Conservation (phyloP, 2,329 filamentous ascomycete species). For the Paracoccidioides lutzii region DNA sequence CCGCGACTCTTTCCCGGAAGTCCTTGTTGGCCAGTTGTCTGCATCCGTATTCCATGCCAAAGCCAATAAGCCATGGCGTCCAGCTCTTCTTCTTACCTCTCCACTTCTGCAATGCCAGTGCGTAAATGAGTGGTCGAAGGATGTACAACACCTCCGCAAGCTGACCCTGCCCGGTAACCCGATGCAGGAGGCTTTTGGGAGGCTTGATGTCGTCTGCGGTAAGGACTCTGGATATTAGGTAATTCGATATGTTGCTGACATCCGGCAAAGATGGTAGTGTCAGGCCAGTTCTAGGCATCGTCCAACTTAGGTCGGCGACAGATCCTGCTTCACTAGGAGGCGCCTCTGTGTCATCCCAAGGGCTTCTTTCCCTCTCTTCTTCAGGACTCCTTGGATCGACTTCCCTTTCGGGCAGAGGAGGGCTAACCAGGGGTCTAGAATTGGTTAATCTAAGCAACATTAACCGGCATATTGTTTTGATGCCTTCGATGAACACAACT, state of each 20-base stretch:
- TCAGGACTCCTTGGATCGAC: constrained; percentile 51
- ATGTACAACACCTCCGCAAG: constrained; percentile 87
- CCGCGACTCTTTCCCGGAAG: constrained; percentile 49
- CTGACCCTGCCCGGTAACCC: constrained; percentile 57
- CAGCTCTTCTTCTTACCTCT: constrained; percentile 64
- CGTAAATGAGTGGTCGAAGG: constrained; percentile 75
- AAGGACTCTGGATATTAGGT: constrained; percentile 77
- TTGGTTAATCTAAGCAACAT: constrained; percentile 72
- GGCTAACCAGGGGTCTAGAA: constrained; percentile 67
- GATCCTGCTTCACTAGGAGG: constrained; percentile 27
- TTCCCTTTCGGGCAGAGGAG: constrained; percentile 75
- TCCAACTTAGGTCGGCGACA: constrained; percentile 49
- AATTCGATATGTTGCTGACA: constrained; percentile 68
- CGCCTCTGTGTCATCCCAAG: constrained; percentile 38
- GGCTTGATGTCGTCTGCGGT: constrained; percentile 96
- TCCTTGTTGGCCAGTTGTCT: constrained; percentile 66
- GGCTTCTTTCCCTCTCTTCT: constrained; percentile 39
- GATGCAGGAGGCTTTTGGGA: constrained; percentile 72
- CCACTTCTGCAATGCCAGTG: constrained; percentile 63
- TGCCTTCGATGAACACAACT: constrained; percentile 67
- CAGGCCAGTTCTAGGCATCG: constrained; percentile 87
- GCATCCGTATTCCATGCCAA: constrained; percentile 75
- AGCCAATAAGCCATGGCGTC: constrained; percentile 80
- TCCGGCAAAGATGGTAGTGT: constrained; percentile 72
- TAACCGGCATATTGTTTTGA: constrained; percentile 76